phyloP scores from a whole-genome alignment of 148 eudicot genomes.

The Silene uniflora region DNA sequence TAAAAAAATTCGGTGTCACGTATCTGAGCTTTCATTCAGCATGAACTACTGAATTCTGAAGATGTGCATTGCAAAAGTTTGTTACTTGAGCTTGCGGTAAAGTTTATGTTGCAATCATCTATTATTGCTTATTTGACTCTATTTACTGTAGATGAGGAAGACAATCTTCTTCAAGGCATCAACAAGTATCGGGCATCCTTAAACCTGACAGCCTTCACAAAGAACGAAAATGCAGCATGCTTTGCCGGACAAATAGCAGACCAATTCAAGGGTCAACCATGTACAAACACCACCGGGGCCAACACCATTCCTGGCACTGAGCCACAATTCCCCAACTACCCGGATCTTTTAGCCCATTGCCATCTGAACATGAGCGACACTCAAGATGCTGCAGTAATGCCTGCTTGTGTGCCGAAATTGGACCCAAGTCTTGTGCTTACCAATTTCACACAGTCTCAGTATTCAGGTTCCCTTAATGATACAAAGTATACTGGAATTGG shows the following conservation, averaged over 20 bases:
- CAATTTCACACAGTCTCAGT: constrained; percentile 66
- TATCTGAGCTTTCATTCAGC: too few species aligned
- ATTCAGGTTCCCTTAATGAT: constrained; percentile 49
- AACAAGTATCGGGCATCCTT: constrained; percentile 55
- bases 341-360: constrained; percentile 49
- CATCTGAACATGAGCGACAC: constrained; percentile 52
- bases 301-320: constrained; percentile 70
- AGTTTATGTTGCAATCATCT: too few species aligned
- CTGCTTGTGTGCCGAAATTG: constrained; percentile 68
- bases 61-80: too few species aligned
- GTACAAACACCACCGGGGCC: constrained; percentile 64
- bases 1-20: too few species aligned
- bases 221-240: constrained; percentile 63
- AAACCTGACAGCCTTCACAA: constrained; percentile 43
- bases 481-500: constrained; percentile 58
- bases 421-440: constrained; percentile 55
- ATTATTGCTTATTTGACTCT: background rate
- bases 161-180: constrained; percentile 56
- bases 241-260: constrained; percentile 63
- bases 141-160: constrained; percentile 48
- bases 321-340: constrained; percentile 46
- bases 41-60: too few species aligned
- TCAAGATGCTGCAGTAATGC: constrained; percentile 55
- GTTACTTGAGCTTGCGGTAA: too few species aligned
- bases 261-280: constrained; percentile 56